Conservation (phyloP, 345 rosid genomes). For the Aegle marmelos region DNA sequence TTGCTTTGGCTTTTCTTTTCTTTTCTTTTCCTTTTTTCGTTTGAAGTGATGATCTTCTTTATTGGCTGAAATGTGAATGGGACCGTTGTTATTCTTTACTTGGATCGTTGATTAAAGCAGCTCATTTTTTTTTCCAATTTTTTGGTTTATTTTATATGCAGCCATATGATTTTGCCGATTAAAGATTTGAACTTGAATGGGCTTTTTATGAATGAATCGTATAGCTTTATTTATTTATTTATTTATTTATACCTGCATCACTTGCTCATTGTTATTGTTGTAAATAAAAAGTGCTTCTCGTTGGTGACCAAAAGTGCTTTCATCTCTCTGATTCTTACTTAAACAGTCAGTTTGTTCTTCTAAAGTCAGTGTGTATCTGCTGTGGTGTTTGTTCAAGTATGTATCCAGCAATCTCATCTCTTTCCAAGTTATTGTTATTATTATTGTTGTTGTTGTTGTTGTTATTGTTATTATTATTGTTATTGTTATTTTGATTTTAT, state of each 20-base stretch:
- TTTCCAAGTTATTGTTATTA: not conserved
- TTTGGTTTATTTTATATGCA: not conserved
- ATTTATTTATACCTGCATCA: not conserved
- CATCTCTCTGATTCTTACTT: not conserved
- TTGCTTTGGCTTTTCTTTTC: conserved; percentile 10
- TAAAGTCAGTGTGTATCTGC: not conserved
- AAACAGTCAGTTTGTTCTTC: not conserved
- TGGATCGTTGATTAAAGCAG: conserved; percentile 26
- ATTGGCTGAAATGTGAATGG: conserved; percentile 18
- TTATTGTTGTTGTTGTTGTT: too few species aligned
- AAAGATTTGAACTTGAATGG: not conserved
- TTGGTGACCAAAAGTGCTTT: conserved; percentile 2
- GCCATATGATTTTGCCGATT: conserved; percentile 4
- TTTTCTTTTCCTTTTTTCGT: not conserved
- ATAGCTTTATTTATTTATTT: not conserved
- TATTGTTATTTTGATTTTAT: too few species aligned
- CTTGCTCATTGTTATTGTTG: not conserved
- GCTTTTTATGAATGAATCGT: conserved; percentile 1
- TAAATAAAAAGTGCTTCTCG: not conserved
- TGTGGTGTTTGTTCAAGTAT: not conserved
- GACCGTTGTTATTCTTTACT: conserved; percentile 40
- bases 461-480: too few species aligned
- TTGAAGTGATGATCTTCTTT: not conserved
- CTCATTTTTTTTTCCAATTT: not conserved
- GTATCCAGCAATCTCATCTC: not conserved